Evolutionary conservation across 1,139 yeast genomes (phyloP), one percentile per base, ranked within the genome.

Genomic region (Nakaseomyces sp.): DNA sequence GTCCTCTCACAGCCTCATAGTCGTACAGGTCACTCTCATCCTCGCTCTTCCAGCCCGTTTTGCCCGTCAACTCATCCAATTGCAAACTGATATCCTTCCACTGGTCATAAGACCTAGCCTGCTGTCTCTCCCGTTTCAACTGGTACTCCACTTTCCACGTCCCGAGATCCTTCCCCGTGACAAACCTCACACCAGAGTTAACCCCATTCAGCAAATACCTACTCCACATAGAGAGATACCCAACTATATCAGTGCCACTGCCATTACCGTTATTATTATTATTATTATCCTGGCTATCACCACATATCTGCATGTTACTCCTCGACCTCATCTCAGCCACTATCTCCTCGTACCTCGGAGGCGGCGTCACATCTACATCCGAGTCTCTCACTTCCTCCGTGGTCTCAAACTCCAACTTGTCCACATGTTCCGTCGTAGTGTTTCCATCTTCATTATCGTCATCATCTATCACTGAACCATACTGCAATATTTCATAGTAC

Each of bases 11-110:
- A 40, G 84, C 66, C 47, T 76, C 70, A 55, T 78, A 79, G 61
- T 91, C 96, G 59, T 88, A 91, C 37, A 83, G 63, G 13, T 74
- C 72, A 2, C 88, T 77, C 48, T 75, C 77, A 4, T 73, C 73
- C 43, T 73, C 71, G 8, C 69, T 60, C 56, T 86, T 87, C 97
- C 97, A 91, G 9, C 65, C 61, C 44, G 79, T 76, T 32, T 54
- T 60, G 49, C 79, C 76, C 42, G 80, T 70, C 13, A 83, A 59
- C 39, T 69, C 71, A 60, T 91, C 98, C 19, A 89, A 66, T 47
- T 74, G 63, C 19, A 72, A 60, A 4, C 94, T 81, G 0, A 79
- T 73, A 1, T 72, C 74, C 36, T 73, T 68, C 96, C 96, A 91
- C 41, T 77, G 77, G 5, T 69, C 66, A 58, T 85, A 89, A 1